These are phyloP conservation scores for Lipomyces sp. DNA, from an alignment of 805 yeast genomes.

Conservation along the genomic window DNA sequence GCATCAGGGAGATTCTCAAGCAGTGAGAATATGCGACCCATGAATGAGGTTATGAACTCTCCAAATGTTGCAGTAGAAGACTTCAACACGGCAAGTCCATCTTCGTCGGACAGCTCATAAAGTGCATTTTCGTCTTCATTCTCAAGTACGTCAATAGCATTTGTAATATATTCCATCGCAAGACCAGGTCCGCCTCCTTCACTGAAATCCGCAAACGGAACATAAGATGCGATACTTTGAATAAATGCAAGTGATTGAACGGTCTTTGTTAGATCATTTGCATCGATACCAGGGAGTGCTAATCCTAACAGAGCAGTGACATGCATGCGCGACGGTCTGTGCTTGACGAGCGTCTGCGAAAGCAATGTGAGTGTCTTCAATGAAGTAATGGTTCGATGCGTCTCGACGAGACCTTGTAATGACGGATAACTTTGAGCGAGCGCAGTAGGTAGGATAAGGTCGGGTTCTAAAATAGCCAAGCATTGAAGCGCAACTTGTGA, in stretches of 20 bases:
- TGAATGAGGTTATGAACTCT: slow-evolving; percentile 59
- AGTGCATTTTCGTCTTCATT: slow-evolving; percentile 28
- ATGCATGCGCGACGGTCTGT: slow-evolving; percentile 74
- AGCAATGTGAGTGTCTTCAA: slow-evolving; percentile 68
- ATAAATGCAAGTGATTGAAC: slow-evolving; percentile 69
- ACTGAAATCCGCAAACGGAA: slow-evolving; percentile 70
- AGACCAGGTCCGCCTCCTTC: slow-evolving; percentile 45
- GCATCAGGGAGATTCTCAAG: slow-evolving; percentile 72
- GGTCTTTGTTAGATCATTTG: slow-evolving; percentile 81
- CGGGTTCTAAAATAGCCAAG: slow-evolving; percentile 68
- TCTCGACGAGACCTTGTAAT: slow-evolving; percentile 52
- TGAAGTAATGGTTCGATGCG: slow-evolving; percentile 79
- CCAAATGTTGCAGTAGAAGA: slow-evolving; percentile 77
- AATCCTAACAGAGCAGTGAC: slow-evolving; percentile 72
- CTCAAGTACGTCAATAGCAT: slow-evolving; percentile 64
- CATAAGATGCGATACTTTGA: slow-evolving; percentile 68
- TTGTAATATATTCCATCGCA: slow-evolving; percentile 64
- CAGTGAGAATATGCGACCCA: slow-evolving; percentile 63
- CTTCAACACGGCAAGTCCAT: slow-evolving; percentile 60
- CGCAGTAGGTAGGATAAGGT: slow-evolving; percentile 45
- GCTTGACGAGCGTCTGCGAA: slow-evolving; percentile 66
- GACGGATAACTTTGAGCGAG: slow-evolving; percentile 66
- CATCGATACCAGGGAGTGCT: slow-evolving; percentile 80
- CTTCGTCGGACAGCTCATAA: slow-evolving; percentile 47
- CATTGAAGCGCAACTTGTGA: slow-evolving; percentile 64